Evolutionary conservation across 108 stramenopile genomes (phyloP), one percentile per base, ranked within the genome.

Genomic region (Heterococcus sp.): DNA sequence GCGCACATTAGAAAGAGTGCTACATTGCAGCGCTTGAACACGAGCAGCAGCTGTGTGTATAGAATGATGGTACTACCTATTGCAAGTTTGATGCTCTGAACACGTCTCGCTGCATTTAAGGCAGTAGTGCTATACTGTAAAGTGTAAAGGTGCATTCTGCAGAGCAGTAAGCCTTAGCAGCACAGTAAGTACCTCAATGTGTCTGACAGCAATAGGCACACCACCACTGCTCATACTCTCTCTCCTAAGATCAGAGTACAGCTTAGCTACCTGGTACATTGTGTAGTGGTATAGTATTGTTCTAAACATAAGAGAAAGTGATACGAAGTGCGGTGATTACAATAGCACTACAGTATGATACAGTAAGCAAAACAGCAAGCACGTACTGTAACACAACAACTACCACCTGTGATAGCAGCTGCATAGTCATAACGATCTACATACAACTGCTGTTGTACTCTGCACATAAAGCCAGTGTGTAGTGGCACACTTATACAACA

Each of bases 191-290:
- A 97, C 28, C n/a, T n/a, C n/a, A n/a, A n/a, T n/a, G n/a, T n/a
- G n/a, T n/a, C n/a, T n/a, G n/a, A n/a, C n/a, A n/a, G 97, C 97
- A 71, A 99, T 97, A 58, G 98, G 98, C 11, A 99, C 96, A 28
- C 98, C 91, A 2, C 97, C 96, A 34, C 92, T 91, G 29, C 86
- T 84, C 31, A 89, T 79, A 28, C 82, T 83, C 74, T 75, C 82
- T 66, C 68, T 35, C n/a, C 98, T 94, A n/a, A 99, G 92, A 32
- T 96, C 95, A 1, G 94, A 93, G 85, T 99, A 99, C 38, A 99
- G 92, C 26, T 92, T 91, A 11, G 95, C 95, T 34, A 75, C 75
- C 75, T 75, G n/a, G n/a, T n/a, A n/a, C n/a, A 27, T 14, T 32
- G 68, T 2, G 0, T 14, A 1, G n/a, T 32, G 26, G 1, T 21